phyloP scores from a whole-genome alignment of 2,329 filamentous ascomycete species.

The Exophiala viscosa region DNA sequence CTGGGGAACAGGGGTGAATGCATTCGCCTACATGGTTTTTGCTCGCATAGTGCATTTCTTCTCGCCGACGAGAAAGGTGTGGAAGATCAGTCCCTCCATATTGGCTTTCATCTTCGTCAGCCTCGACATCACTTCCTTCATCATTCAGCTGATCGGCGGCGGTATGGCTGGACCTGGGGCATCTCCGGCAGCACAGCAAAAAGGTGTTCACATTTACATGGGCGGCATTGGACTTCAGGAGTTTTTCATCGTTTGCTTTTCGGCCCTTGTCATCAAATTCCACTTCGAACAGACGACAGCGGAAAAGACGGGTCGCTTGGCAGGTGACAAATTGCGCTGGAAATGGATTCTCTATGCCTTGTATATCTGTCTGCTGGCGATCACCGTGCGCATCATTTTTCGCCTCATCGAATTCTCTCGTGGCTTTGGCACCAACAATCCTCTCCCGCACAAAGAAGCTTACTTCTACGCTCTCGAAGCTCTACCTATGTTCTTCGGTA shows the following conservation, averaged over 20 bases:
- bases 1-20: no score
- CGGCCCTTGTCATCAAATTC: slow-evolving; percentile 47
- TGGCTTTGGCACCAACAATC: slow-evolving; percentile 41
- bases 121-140: slow-evolving; percentile 42
- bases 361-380: slow-evolving; percentile 49
- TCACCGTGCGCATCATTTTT: slow-evolving; percentile 54
- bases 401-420: slow-evolving; percentile 59
- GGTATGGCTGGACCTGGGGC: no score
- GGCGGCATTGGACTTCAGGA: slow-evolving; percentile 48
- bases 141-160: slow-evolving; percentile 36
- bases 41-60: slow-evolving; percentile 45
- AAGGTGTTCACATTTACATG: slow-evolving; percentile 43
- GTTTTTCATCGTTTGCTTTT: slow-evolving; percentile 48
- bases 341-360: slow-evolving; percentile 45
- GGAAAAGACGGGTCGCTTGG: slow-evolving; percentile 29
- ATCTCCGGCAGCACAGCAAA: no score
- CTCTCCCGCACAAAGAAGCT: slow-evolving; percentile 37
- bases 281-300: no score
- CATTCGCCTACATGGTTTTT: slow-evolving; percentile 46
- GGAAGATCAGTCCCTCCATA: slow-evolving; percentile 35
- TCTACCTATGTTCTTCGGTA: slow-evolving; percentile 3
- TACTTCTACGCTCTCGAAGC: slow-evolving; percentile 35
- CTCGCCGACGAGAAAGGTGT: slow-evolving; percentile 29
- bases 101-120: slow-evolving; percentile 40
- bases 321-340: slow-evolving; percentile 33